Percentiles rank a stretch among this genome's conserved stretches.
phyloP scores from a whole-genome alignment of 306 rosid species.

The Lathyrus tuberosus region DNA sequence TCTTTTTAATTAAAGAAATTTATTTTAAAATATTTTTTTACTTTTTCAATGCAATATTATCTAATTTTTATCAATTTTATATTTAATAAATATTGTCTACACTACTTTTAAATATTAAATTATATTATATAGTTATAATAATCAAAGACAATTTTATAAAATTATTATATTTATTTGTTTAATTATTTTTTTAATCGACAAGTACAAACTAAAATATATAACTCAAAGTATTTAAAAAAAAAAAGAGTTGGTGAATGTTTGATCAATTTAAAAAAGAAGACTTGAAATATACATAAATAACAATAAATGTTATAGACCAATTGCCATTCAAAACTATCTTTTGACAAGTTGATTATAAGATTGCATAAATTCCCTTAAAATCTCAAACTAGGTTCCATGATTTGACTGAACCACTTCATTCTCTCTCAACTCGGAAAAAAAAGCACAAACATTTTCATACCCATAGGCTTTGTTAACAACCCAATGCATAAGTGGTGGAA shows the following conservation, averaged over 20 bases:
- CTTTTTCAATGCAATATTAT: too few species aligned
- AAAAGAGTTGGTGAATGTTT: conserved; percentile 23
- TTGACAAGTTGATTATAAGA: conserved; percentile 31
- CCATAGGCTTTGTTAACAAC: conserved; percentile 8
- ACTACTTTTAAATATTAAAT: too few species aligned
- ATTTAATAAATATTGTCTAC: too few species aligned
- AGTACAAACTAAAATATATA: not conserved
- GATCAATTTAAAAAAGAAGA: not conserved
- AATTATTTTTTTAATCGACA: too few species aligned
- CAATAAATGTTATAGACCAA: conserved; percentile 23
- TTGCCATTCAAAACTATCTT: conserved; percentile 26
- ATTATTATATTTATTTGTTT: too few species aligned
- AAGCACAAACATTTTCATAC: conserved; percentile 13
- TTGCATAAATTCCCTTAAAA: conserved; percentile 19
- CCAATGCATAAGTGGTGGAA: conserved; percentile 19
- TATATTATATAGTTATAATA: too few species aligned
- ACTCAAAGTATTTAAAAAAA: not conserved
- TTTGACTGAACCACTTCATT: conserved; percentile 40
- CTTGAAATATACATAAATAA: conserved; percentile 19
- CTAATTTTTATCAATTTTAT: too few species aligned
- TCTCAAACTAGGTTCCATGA: conserved; percentile 25
- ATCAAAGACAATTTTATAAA: too few species aligned
- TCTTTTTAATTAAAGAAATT: too few species aligned
- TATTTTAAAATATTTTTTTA: too few species aligned
- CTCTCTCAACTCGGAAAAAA: conserved; percentile 21